A percentile compares a stretch with the other conserved stretches of the same genome.
Conservation (phyloP, 1,139 yeast species). For the Hansenula sp. region DNA sequence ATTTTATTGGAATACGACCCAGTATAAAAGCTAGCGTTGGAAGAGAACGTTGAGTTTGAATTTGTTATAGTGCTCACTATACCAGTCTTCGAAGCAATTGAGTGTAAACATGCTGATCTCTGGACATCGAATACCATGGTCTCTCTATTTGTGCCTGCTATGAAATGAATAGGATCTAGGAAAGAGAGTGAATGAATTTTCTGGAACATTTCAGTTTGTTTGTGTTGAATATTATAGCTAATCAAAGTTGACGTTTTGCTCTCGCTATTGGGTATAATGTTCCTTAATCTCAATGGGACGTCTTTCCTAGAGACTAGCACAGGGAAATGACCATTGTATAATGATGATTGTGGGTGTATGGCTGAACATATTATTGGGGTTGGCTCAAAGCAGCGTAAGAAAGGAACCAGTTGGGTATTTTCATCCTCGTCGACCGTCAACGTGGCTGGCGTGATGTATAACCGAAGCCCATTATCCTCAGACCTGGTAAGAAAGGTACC, state of each 20-base stretch:
- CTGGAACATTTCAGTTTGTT: constrained; percentile 22
- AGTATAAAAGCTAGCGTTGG: constrained; percentile 9
- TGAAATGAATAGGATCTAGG: constrained; percentile 11
- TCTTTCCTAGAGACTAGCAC: constrained; percentile 21
- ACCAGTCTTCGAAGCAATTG: constrained; percentile 7
- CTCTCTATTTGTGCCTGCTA: constrained; percentile 20
- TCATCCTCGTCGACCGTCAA: constrained; percentile 12
- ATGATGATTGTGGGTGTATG: constrained; percentile 23
- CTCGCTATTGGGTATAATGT: constrained; percentile 18
- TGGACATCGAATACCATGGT: constrained; percentile 24
- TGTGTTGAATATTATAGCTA: constrained; percentile 12
- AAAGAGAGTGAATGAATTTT: constrained; percentile 19
- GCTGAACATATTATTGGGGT: constrained; percentile 21
- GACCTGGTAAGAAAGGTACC: constrained; percentile 24
- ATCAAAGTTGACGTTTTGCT: constrained; percentile 9
- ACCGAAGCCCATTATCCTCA: constrained; percentile 25
- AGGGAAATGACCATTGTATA: constrained; percentile 18
- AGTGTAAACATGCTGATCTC: constrained; percentile 11
- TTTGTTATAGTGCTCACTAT: constrained; percentile 14
- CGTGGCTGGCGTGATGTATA: constrained; percentile 26
- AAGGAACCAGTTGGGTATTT: constrained; percentile 19
- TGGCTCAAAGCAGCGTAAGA: constrained; percentile 17
- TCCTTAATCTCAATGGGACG: constrained; percentile 25
- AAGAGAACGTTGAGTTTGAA: constrained; percentile 10
- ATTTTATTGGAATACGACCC: constrained; percentile 17